Evolutionary conservation across 768 basidiomycete genomes (phyloP).

Genomic region (Phallus indusiatus): DNA sequence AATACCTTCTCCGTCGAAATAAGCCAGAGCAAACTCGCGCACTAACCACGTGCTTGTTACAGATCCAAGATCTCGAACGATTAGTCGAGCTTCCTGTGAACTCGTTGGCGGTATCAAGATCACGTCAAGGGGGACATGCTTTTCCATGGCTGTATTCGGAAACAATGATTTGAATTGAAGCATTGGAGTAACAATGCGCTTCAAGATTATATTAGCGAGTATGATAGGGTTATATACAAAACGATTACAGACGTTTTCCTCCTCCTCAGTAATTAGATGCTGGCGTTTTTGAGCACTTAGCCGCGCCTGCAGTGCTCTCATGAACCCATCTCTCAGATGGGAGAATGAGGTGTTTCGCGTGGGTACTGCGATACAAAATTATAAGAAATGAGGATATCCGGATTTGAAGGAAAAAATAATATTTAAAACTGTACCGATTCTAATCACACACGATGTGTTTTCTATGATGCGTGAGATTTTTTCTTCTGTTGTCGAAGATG

Average conservation of each 20-base stretch:
- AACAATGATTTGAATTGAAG: constrained; percentile 69
- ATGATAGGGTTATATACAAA: background rate
- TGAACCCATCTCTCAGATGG: constrained; percentile 77
- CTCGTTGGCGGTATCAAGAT: constrained; percentile 47
- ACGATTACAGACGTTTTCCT: constrained; percentile 32
- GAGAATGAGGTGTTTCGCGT: constrained; percentile 19
- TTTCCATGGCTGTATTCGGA: constrained; percentile 57
- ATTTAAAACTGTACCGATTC: constrained; percentile 45
- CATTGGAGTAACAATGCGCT: constrained; percentile 48
- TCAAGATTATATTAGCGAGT: background rate
- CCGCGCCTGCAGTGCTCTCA: constrained; percentile 60
- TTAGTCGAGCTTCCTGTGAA: constrained; percentile 40
- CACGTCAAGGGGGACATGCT: constrained; percentile 61
- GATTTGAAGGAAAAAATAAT: background rate
- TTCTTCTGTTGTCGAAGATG: constrained; percentile 50
- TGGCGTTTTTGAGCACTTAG: constrained; percentile 42
- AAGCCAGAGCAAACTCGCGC: constrained; percentile 58
- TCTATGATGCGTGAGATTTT: constrained; percentile 60
- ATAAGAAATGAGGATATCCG: background rate
- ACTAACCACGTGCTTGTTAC: constrained; percentile 1
- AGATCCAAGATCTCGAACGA: constrained; percentile 62
- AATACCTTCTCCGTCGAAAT: constrained; percentile 60
- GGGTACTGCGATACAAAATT: background rate
- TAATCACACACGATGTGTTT: constrained; percentile 60
- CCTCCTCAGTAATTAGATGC: constrained; percentile 45